These are phyloP conservation scores for Lactuca sativa DNA, from an alignment of 129 eudicot genomes.

Conservation along the genomic window DNA sequence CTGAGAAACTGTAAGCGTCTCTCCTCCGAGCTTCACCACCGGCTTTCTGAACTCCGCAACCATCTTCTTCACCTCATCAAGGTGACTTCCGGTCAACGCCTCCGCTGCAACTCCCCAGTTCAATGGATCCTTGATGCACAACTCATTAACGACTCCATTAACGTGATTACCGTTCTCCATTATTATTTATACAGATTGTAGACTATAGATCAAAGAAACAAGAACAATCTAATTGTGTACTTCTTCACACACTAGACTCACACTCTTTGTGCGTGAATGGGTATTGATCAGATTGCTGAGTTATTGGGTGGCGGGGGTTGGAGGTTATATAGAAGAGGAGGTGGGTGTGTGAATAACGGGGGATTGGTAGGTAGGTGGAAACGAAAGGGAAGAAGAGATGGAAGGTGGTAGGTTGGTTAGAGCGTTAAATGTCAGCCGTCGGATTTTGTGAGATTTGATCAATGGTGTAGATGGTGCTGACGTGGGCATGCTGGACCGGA, in stretches of 20 bases:
- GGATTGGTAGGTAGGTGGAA: slow-evolving; percentile 39
- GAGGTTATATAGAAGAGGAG: slow-evolving; percentile 21
- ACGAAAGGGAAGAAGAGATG: background rate
- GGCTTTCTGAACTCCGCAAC: slow-evolving; percentile 66
- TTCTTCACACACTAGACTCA: slow-evolving; percentile 35
- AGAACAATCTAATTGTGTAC: background rate
- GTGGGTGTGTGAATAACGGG: slow-evolving; percentile 22
- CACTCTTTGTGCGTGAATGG: slow-evolving; percentile 36
- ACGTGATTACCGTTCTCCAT: slow-evolving; percentile 17
- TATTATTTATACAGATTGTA: background rate
- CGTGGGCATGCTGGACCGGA: slow-evolving; percentile 23
- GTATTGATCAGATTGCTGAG: slow-evolving; percentile 30
- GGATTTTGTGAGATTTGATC: background rate
- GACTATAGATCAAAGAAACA: background rate
- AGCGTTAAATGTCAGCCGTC: slow-evolving; percentile 12
- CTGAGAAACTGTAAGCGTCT: slow-evolving; percentile 57
- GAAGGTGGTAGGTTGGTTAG: slow-evolving; percentile 44
- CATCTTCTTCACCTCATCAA: slow-evolving; percentile 68
- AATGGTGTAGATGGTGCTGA: slow-evolving; percentile 25
- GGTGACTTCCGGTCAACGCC: slow-evolving; percentile 60
- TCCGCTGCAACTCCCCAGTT: slow-evolving; percentile 70
- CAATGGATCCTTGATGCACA: slow-evolving; percentile 51
- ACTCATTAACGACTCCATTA: slow-evolving; percentile 29
- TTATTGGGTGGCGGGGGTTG: slow-evolving; percentile 3
- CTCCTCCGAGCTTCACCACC: slow-evolving; percentile 61